These are phyloP conservation scores for Ustilago curta DNA, from an alignment of 1,284 basidiomycete species.

Conservation along the genomic window DNA sequence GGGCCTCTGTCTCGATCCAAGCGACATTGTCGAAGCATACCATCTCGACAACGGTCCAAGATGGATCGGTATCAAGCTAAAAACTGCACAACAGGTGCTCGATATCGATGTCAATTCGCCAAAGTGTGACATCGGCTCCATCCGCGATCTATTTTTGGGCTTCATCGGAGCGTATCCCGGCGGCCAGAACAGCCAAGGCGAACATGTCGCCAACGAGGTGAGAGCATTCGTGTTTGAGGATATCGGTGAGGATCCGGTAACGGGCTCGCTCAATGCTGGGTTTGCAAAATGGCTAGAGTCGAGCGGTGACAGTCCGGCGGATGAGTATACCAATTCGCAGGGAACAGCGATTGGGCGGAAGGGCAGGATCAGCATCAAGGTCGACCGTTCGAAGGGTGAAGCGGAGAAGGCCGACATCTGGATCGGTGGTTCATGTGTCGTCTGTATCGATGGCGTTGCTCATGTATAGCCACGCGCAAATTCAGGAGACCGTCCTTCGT, in stretches of 20 bases:
- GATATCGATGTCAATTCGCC: conserved; percentile 30
- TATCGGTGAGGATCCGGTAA: conserved; percentile 60
- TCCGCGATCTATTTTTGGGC: conserved; percentile 44
- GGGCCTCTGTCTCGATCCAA: conserved; percentile 27
- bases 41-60: conserved; percentile 62
- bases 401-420: conserved; percentile 38
- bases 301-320: conserved; percentile 28
- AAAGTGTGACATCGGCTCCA: conserved; percentile 11
- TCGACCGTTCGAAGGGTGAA: conserved; percentile 13
- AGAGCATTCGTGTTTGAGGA: conserved; percentile 46
- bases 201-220: conserved; percentile 41
- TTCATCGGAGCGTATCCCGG: conserved; percentile 50
- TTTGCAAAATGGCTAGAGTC: conserved; percentile 54
- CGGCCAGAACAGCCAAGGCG: conserved; percentile 25
- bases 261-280: conserved; percentile 61
- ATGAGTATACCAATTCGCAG: conserved; percentile 45
- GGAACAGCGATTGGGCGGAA: conserved; percentile 47
- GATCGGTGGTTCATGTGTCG: conserved; percentile 52
- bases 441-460: conserved; percentile 47
- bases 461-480: conserved; percentile 12
- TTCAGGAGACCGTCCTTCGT: no score
- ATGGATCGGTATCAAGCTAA: conserved; percentile 56
- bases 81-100: conserved; percentile 44
- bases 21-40: conserved; percentile 36
- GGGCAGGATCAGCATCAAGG: conserved; percentile 46